These are phyloP conservation scores for Boletus subparvulus DNA, from an alignment of 768 basidiomycete species.

Conservation along the genomic window DNA sequence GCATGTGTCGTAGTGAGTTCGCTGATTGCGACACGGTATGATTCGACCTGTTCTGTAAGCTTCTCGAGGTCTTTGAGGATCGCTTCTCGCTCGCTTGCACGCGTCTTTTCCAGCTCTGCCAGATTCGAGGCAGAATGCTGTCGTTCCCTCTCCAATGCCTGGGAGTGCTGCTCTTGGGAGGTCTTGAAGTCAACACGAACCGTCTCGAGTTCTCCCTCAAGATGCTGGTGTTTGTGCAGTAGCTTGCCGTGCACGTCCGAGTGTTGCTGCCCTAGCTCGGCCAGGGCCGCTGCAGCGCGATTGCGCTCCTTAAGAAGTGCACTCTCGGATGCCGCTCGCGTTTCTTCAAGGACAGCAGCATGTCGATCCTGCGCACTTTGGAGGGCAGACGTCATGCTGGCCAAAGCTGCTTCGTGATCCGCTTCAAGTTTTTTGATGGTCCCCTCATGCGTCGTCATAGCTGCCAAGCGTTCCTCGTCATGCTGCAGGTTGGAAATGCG, in stretches of 20 bases:
- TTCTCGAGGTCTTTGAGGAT: conserved; percentile 49
- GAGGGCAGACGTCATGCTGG: conserved; percentile 41
- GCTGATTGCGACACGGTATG: conserved; percentile 48
- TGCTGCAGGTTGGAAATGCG: conserved; percentile 27
- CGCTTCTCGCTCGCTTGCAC: conserved; percentile 21
- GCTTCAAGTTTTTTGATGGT: conserved; percentile 39
- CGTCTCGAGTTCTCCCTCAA: conserved; percentile 56
- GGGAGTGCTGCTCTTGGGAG: conserved; percentile 16
- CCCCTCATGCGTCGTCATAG: conserved; percentile 44
- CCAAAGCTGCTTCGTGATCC: conserved; percentile 50
- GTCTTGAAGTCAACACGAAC: conserved; percentile 46
- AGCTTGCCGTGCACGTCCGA: conserved; percentile 46
- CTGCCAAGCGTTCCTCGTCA: conserved; percentile 36
- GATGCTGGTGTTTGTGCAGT: conserved; percentile 35
- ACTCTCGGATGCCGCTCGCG: conserved; percentile 32
- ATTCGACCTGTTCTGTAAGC: conserved; percentile 51
- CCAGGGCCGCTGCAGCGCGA: conserved; percentile 42
- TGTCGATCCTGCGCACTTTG: conserved; percentile 38
- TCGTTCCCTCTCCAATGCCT: conserved; percentile 28
- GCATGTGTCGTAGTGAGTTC: conserved; percentile 37
- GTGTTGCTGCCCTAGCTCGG: conserved; percentile 52
- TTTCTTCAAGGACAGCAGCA: conserved; percentile 37
- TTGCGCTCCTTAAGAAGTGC: conserved; percentile 48
- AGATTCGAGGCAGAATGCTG: conserved; percentile 23
- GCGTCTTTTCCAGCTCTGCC: conserved; percentile 17